These are phyloP conservation scores for Boeremia lycopersici DNA, from an alignment of 2,329 filamentous ascomycete species.

Conservation along the genomic window DNA sequence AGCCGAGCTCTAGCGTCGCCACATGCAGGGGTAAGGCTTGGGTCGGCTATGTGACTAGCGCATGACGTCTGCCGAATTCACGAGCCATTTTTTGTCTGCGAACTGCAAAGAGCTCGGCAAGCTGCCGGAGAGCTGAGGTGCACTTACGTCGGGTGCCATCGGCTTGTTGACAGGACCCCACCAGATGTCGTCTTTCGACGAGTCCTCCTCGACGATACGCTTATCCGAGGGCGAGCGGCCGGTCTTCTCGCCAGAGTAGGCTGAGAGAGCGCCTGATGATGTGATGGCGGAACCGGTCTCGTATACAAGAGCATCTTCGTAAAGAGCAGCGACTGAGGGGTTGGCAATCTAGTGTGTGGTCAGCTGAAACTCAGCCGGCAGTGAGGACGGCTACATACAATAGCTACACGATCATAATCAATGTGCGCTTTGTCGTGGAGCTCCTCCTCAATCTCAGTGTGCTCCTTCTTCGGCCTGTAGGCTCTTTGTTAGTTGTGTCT, in stretches of 20 bases:
- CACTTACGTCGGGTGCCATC: conserved; percentile 91
- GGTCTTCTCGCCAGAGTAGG: conserved; percentile 98
- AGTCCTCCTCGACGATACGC: conserved; percentile 90
- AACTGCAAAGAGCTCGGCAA: conserved; percentile 17
- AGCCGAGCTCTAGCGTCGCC: conserved; percentile 35
- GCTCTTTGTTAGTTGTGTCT: conserved; percentile 24
- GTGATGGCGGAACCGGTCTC: conserved; percentile 98
- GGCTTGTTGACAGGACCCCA: conserved; percentile 99
- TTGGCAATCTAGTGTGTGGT: conserved; percentile 70
- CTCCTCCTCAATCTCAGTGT: conserved; percentile 97
- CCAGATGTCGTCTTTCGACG: conserved; percentile 92
- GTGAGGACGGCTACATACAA: conserved; percentile 67
- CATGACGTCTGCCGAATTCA: conserved; percentile 43
- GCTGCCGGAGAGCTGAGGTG: conserved; percentile 18
- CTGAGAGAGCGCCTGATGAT: conserved; percentile 89
- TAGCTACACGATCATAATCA: conserved; percentile 97
- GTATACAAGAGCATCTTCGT: conserved; percentile 98
- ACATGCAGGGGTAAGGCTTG: conserved; percentile 28
- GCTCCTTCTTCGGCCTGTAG: conserved; percentile 76
- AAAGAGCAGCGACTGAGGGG: conserved; percentile 91
- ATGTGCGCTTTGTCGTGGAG: conserved; percentile 98
- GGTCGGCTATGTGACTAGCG: conserved; percentile 41
- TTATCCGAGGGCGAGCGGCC: conserved; percentile 96
- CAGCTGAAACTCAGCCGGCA: conserved; percentile 9
- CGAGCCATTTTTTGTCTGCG: conserved; percentile 30